phyloP scores from a whole-genome alignment of 2,329 filamentous ascomycete genomes.

The Alternaria postmessia region DNA sequence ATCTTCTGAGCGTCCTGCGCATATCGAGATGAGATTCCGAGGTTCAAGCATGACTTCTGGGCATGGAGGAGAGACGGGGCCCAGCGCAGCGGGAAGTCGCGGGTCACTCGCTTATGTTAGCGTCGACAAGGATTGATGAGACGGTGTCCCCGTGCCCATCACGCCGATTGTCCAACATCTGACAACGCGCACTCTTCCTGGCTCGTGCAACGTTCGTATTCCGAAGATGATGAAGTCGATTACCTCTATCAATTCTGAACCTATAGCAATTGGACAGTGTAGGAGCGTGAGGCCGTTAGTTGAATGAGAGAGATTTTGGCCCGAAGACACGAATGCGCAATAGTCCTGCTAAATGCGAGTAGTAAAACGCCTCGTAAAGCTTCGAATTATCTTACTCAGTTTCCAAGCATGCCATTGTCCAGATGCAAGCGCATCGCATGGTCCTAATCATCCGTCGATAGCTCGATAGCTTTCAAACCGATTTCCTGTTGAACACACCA shows the following conservation, averaged over 20 bases:
- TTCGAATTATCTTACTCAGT: neutral
- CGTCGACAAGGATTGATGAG: neutral
- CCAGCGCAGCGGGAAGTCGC: neutral
- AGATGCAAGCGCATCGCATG: neutral
- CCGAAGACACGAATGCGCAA: neutral
- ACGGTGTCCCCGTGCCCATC: neutral
- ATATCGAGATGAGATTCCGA: constrained; percentile 44
- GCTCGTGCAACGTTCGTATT: neutral
- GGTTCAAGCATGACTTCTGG: constrained; percentile 2
- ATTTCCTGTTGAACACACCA: neutral
- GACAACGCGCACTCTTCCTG: neutral
- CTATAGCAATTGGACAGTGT: neutral
- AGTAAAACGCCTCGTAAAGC: neutral
- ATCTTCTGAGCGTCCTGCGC: constrained; percentile 65
- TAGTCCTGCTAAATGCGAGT: neutral
- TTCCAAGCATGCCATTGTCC: neutral
- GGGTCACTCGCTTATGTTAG: constrained; percentile 1
- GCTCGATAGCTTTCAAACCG: neutral
- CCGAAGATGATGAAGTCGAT: neutral
- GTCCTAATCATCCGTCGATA: neutral
- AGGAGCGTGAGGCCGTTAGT: neutral
- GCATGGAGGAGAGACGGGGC: neutral
- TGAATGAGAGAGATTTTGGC: neutral
- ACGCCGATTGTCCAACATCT: neutral
- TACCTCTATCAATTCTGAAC: neutral